Conservation (phyloP, 1,284 basidiomycete genomes). For the Sphaerobolus stellatus region DNA sequence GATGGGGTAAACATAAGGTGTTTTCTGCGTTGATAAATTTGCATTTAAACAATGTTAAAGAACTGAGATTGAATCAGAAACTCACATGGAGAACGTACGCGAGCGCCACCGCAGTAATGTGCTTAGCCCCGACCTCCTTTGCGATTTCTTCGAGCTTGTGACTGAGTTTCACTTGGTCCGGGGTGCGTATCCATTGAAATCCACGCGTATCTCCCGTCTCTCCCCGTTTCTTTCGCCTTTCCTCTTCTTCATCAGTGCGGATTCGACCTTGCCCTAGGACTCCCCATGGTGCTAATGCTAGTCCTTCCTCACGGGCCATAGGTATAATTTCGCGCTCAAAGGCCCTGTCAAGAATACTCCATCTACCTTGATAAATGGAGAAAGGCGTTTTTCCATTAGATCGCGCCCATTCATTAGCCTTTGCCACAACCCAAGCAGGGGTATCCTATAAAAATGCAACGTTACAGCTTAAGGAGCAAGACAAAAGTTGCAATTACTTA, state of each 20-base stretch:
- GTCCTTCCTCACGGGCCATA: conserved; percentile 49
- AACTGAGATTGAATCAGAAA: too few species aligned
- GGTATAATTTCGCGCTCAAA: conserved; percentile 58
- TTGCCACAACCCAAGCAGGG: conserved; percentile 45
- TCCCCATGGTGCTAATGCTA: conserved; percentile 52
- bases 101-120: background rate
- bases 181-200: conserved; percentile 42
- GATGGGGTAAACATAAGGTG: conserved; percentile 49
- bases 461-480: background rate
- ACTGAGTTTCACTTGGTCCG: conserved; percentile 40
- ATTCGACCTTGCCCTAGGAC: conserved; percentile 50
- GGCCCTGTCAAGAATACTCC: conserved; percentile 48
- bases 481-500: background rate
- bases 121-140: background rate
- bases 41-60: background rate
- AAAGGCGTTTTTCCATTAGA: conserved; percentile 50
- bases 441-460: conserved; percentile 28
- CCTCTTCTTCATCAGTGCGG: conserved; percentile 48
- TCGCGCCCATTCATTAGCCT: conserved; percentile 43
- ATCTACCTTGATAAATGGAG: conserved; percentile 50
- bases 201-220: conserved; percentile 40
- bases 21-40: conserved; percentile 32
- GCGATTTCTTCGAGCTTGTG: conserved; percentile 7
- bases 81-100: background rate
- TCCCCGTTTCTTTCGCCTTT: conserved; percentile 38